These are phyloP conservation scores for Colletotrichum gigasporum DNA, from an alignment of 2,329 filamentous ascomycete species.

Conservation along the genomic window DNA sequence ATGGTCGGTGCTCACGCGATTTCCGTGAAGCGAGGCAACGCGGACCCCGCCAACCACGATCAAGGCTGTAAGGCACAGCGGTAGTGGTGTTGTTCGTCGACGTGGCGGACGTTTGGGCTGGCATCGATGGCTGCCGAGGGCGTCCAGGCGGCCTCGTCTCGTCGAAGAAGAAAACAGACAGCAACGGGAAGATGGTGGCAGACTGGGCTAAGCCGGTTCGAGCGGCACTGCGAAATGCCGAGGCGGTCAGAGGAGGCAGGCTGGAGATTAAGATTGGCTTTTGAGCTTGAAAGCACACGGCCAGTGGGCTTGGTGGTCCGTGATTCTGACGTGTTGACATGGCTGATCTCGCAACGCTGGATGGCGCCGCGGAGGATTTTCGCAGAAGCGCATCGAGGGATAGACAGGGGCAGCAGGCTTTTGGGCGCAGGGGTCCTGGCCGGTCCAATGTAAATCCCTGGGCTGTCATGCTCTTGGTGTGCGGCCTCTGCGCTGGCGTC, in stretches of 20 bases:
- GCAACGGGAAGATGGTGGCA: neutral
- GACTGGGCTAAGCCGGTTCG: conserved; percentile 21
- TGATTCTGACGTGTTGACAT: conserved; percentile 29
- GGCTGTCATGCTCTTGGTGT: neutral
- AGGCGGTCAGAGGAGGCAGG: conserved; percentile 1
- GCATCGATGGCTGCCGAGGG: neutral
- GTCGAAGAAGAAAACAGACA: neutral
- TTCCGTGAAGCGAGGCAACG: neutral
- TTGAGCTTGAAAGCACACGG: conserved; percentile 27
- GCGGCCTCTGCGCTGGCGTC: neutral
- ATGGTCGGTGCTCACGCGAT: neutral
- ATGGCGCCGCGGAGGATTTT: conserved; percentile 26
- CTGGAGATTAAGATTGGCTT: conserved; percentile 29
- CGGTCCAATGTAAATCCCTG: neutral
- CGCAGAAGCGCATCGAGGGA: neutral
- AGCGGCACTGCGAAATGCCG: conserved; percentile 22
- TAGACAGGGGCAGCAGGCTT: neutral
- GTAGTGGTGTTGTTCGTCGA: neutral
- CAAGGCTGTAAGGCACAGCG: neutral
- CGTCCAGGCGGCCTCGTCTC: neutral
- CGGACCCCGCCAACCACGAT: neutral
- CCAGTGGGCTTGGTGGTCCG: conserved; percentile 9
- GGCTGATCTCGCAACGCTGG: conserved; percentile 27
- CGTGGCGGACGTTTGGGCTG: neutral
- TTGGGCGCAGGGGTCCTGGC: neutral